Evolutionary conservation across 2,329 filamentous ascomycete species (phyloP).

Genomic region (Dactylella cylindrospora): DNA sequence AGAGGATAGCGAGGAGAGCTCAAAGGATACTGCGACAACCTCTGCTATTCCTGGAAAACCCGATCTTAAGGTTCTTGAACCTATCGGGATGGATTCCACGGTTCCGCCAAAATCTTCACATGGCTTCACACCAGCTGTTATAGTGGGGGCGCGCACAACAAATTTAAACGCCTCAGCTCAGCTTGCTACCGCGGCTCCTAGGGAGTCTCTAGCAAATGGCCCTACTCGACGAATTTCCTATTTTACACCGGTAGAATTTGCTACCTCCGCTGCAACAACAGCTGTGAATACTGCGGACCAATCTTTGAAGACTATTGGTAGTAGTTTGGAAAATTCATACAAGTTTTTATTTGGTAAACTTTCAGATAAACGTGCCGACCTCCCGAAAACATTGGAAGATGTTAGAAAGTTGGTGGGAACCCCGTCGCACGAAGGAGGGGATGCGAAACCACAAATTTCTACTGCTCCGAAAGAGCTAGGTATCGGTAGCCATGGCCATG

Average conservation of each 20-base stretch:
- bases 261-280: constrained; percentile 43
- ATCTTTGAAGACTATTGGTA: constrained; percentile 86
- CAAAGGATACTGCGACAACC: neutral
- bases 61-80: neutral
- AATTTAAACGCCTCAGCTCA: neutral
- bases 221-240: constrained; percentile 41
- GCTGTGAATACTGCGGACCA: constrained; percentile 80
- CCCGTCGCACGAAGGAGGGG: constrained; percentile 56
- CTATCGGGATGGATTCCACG: too few relatives aligned
- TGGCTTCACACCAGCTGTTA: neutral
- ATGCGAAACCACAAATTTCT: constrained; percentile 4
- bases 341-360: constrained; percentile 88
- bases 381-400: constrained; percentile 88
- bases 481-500: neutral
- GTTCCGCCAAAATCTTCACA: too few relatives aligned
- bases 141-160: too few relatives aligned
- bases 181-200: neutral
- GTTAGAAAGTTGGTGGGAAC: constrained; percentile 84
- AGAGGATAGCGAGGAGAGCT: neutral
- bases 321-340: constrained; percentile 85
- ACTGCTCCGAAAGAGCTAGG: neutral
- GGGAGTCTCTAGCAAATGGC: neutral
- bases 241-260: constrained; percentile 48
- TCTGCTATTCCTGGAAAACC: neutral
- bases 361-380: constrained; percentile 63